These are phyloP conservation scores for Aspergillus mulundensis DNA, from an alignment of 495 filamentous ascomycete genomes.

Conservation along the genomic window DNA sequence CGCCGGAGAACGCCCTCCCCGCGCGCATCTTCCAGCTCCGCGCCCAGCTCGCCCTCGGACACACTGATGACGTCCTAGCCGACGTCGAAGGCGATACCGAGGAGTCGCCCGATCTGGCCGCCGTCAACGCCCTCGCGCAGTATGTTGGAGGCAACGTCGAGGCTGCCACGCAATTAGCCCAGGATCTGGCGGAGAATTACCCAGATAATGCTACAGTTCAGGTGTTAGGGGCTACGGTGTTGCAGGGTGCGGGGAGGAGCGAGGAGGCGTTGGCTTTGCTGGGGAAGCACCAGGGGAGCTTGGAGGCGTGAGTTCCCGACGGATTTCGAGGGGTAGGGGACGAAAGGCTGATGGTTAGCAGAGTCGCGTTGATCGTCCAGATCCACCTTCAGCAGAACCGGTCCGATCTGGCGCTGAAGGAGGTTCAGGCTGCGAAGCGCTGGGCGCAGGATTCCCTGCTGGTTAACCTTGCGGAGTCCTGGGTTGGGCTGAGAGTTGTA, in stretches of 20 bases:
- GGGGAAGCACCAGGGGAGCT: conserved; percentile 72
- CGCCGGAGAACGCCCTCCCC: conserved; percentile 68
- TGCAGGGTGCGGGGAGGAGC: conserved; percentile 68
- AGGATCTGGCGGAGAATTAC: conserved; percentile 60
- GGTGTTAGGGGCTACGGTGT: conserved; percentile 69
- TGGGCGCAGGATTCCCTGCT: conserved; percentile 95
- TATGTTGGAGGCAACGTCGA: conserved; percentile 55
- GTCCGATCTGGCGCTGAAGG: conserved; percentile 82
- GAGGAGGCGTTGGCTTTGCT: conserved; percentile 82
- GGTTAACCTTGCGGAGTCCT: conserved; percentile 92
- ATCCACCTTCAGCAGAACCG: conserved; percentile 90
- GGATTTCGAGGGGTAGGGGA: too few relatives aligned
- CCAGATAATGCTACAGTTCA: conserved; percentile 79
- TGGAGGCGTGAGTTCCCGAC: conserved; percentile 63
- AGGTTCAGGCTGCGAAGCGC: conserved; percentile 80
- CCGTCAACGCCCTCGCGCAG: conserved; percentile 73
- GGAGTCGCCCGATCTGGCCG: conserved; percentile 67
- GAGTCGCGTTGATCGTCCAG: conserved; percentile 75
- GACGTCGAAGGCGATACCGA: conserved; percentile 57
- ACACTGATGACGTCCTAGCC: conserved; percentile 65
- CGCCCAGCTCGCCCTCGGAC: conserved; percentile 74
- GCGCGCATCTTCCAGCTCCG: conserved; percentile 79
- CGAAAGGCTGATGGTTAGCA: conserved; percentile 20
- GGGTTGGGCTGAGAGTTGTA: conserved; percentile 87
- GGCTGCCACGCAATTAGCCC: conserved; percentile 56